phyloP scores from a whole-genome alignment of 257 asterid genomes.

The Cruciata laevipes region DNA sequence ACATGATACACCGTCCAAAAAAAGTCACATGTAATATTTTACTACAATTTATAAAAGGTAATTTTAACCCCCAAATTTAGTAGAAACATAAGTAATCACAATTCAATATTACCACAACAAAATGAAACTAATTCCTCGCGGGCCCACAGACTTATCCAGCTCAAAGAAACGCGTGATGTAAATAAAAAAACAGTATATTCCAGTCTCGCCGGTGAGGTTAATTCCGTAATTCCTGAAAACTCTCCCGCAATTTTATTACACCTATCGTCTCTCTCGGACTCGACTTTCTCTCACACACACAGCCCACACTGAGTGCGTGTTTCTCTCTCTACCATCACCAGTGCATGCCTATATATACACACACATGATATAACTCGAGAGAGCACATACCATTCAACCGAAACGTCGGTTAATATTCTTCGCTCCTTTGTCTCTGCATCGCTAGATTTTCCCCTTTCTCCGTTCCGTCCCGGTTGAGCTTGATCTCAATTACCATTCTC shows the following conservation, averaged over 20 bases:
- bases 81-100: too few species aligned
- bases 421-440: slow-evolving; percentile 16
- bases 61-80: too few species aligned
- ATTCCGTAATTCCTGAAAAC: neutral
- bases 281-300: neutral
- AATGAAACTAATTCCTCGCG: neutral
- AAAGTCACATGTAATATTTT: neutral
- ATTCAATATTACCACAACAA: neutral
- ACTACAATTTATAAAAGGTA: neutral
- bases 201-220: neutral
- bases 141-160: neutral
- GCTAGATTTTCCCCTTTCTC: slow-evolving; percentile 8
- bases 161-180: slow-evolving; percentile 16
- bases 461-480: slow-evolving; percentile 16
- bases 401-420: slow-evolving; percentile 1
- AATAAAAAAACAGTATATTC: neutral
- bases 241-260: slow-evolving; percentile 1
- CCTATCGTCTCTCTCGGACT: neutral
- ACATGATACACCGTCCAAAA: neutral
- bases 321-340: neutral
- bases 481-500: slow-evolving; percentile 13
- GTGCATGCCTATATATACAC: slow-evolving; percentile 11
- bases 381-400: neutral
- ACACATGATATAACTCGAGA: neutral
- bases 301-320: neutral